Base-by-base conservation (phyloP, 768 basidiomycete species). In the Suillus subluteus region DNA sequence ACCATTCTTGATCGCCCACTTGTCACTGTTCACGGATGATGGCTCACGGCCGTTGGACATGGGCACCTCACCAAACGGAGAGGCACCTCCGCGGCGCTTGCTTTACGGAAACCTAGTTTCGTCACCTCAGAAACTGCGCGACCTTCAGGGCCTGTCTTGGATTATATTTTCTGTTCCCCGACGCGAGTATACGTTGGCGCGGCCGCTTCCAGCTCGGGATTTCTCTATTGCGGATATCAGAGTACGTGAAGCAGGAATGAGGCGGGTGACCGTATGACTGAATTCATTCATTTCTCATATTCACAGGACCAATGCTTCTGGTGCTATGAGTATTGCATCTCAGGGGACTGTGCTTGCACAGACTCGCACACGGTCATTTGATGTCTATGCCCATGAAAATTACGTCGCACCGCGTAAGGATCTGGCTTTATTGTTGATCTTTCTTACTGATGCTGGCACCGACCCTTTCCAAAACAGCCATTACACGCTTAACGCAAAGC, bases 81-180 rank as follows among this genome's bases (percentile, higher is more conserved):
- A 82, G 66, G 77, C 80, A 65, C 74, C 82, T 62, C 76, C 86
- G 35, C 84, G 86, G 62, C 84, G 88, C 46, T 80, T 92, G 68
- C 82, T 97, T 37, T 94, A 96, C 74, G 95, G 95, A 58, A 93
- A 90, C 68, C 81, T 96, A 37, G 93, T 96, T 35, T 89, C 95
- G 18, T 90, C 91, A 1, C 86, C 94, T 6, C 89, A 96, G 56
- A 86, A 89, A 61, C 81, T 95, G 72, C 87, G 91, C 68, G 92
- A 97, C 76, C 83, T 91, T 46, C 88, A 92, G 75, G 93, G 93
- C 65, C 88, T n/a, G 90, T 61, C 82, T 84, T 72, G 91, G 95
- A n/a, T 81, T 93, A 55, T 96, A 92, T 77, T 96, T 98, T 72
- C 79, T 95, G 63, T 98, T 96, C 73, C 90, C 95, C 8, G 95